A percentile compares a stretch with the other conserved stretches of the same genome.
Conservation (phyloP, 108 stramenopile species). For the Pseudonitzschia delicatissima region DNA sequence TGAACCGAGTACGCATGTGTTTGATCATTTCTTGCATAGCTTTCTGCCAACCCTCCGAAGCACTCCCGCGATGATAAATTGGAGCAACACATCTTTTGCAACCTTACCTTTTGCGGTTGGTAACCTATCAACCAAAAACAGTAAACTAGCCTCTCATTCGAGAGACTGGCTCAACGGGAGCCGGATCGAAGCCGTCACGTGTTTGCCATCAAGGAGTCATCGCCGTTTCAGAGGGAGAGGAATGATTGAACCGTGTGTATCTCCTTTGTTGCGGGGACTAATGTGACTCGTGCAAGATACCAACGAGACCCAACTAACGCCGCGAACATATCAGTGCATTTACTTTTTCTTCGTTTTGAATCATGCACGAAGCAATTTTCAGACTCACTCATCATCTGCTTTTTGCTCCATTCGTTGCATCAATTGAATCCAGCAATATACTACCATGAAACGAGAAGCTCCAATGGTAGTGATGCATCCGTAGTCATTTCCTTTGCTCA, state of each 20-base stretch:
- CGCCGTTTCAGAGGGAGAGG: background rate
- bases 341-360: too few species aligned
- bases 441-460: too few species aligned
- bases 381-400: too few species aligned
- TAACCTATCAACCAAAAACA: conserved; percentile 10
- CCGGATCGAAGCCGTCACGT: conserved; percentile 27
- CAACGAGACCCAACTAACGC: conserved; percentile 27
- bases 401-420: too few species aligned
- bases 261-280: conserved; percentile 28
- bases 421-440: too few species aligned
- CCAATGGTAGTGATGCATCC: too few species aligned
- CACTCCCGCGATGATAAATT: background rate
- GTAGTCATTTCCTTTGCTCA: too few species aligned
- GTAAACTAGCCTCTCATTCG: conserved; percentile 2
- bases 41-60: background rate
- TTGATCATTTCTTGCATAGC: background rate
- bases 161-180: conserved; percentile 34
- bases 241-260: background rate
- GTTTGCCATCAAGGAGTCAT: background rate
- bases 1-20: background rate
- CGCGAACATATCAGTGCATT: too few species aligned
- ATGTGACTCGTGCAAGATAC: conserved; percentile 11
- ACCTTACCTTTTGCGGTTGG: background rate
- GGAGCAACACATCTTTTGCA: background rate
- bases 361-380: too few species aligned